phyloP scores from a whole-genome alignment of 2,329 filamentous ascomycete genomes.

The Ambrosiella cleistominuta region DNA sequence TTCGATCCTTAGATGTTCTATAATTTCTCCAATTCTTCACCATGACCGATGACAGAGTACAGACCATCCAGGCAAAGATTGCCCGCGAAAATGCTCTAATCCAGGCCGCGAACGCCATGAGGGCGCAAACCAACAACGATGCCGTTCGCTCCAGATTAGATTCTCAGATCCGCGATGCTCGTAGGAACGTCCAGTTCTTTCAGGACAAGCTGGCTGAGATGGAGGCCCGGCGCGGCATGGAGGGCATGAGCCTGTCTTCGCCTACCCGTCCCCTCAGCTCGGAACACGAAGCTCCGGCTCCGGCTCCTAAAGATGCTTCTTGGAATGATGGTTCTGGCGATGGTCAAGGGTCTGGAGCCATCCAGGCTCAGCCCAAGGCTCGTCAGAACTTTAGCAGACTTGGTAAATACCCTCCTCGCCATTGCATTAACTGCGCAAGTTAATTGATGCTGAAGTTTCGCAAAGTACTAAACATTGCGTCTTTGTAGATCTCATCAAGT shows the following conservation, averaged over 20 bases:
- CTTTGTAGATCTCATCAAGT: constrained; percentile 79
- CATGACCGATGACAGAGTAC: constrained; percentile 49
- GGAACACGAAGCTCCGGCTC: constrained; percentile 37
- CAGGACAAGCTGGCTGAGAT: constrained; percentile 82
- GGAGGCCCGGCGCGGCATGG: constrained; percentile 60
- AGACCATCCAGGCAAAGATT: constrained; percentile 89
- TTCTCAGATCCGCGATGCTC: constrained; percentile 82
- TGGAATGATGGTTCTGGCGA: constrained; percentile 54
- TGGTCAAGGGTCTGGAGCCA: constrained; percentile 31
- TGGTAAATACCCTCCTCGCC: constrained; percentile 37
- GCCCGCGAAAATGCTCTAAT: constrained; percentile 92
- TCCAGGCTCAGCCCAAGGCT: constrained; percentile 46
- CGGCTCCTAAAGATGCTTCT: constrained; percentile 60
- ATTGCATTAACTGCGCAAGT: neutral
- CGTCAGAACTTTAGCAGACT: constrained; percentile 91
- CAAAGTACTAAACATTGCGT: neutral
- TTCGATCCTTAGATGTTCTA: neutral
- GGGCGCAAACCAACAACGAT: constrained; percentile 87
- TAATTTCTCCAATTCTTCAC: constrained; percentile 18
- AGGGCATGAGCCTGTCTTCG: constrained; percentile 45
- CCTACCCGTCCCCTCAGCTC: constrained; percentile 28
- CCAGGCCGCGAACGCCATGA: constrained; percentile 85
- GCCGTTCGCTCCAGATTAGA: constrained; percentile 79
- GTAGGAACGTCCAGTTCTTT: constrained; percentile 86
- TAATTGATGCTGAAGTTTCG: neutral